Evolutionary conservation across 148 eudicot species (phyloP), one percentile per base, ranked within the genome.

Genomic region (Chenopodium quinoa): DNA sequence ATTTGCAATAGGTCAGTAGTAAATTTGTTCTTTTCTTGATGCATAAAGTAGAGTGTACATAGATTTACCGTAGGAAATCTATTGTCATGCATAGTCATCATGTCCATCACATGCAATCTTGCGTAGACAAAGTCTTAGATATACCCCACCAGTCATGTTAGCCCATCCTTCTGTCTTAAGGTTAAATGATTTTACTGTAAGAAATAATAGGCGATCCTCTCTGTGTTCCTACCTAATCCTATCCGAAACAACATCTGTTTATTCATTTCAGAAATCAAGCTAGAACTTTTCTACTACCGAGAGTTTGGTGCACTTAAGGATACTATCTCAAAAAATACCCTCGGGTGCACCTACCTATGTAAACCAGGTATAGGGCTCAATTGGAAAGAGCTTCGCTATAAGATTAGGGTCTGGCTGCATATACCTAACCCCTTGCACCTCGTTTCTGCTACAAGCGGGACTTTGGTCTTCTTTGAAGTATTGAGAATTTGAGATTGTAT

Each of bases 91-190:
- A 37, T 71, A 37, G 50, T 16, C 29, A 72, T 46, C 12, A 44
- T 72, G 54, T 22, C 16, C 74, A 73, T 1, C 77, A 74, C 77
- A 50, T 74, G 63, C 20, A 74, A 74, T 50, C 40, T 52, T 74
- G 77, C n/a, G 29, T 72, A 20, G 4, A 47, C 56, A 73, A 11
- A 74, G 77, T 74, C 63, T 74, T 73, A 73, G n/a, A 62, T 74
- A 74, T 50, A 25, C 63, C 77, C 77, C 77, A 74, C 77, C 63
- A 48, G 4, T 25, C 25, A 19, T 23, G 37, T 65, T 62, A 80
- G 32, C 77, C 29, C 62, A 72, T 44, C 77, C 82, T 80, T 72
- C 70, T 58, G 19, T 20, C 25, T 62, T 60, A 80, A 80, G 82
- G 46, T 23, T 44, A 80, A 72, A 40, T 72, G 82, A 71, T 80